Evolutionary conservation across 805 yeast species (phyloP), one percentile per base, ranked within the genome.

Genomic region (Zygosaccharomyces bailii): DNA sequence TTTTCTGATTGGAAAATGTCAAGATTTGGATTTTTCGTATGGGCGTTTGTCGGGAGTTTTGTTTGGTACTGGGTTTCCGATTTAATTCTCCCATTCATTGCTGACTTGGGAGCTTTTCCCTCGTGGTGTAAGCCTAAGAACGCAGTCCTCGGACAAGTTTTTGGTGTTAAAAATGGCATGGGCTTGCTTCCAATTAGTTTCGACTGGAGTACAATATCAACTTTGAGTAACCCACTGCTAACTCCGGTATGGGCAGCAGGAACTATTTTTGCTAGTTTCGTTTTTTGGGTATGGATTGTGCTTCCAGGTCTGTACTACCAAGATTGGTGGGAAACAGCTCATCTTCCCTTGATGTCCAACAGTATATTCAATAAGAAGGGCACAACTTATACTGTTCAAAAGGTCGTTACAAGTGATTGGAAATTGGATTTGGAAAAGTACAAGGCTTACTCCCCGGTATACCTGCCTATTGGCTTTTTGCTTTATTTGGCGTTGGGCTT

Each of bases 121-220:
- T 37, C 40, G 1, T 37, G 40, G 32, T 16, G 16, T 25, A 37
- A 30, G 25, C 40, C 40, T 4, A 37, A 37, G 0, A 81, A 79
- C 53, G 84, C 79, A 55, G 23, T 37, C 4, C 30, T 37, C 19
- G 40, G 40, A 4, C 40, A 37, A 25, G 66, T 84, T 13, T 82
- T 83, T 52, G 91, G 91, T 39, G 69, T 76, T 5, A 49, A 65
- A 7, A 65, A 77, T 11, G 90, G 90, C 10, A 65, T 82, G 47
- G 88, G 86, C 16, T 56, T 80, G 58, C 61, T 80, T 51, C 89
- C 89, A 8, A 59, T 81, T 35, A 77, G 84, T 13, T 80, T 83
- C 55, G 87, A 82, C 63, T 83, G 86, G 86, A 75, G 24, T 75
- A 24, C 31, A 4, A 20, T 37, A 16, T 37, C 40, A 10, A 24